These are phyloP conservation scores for Globisporangium nunn DNA, from an alignment of 352 stramenopile genomes.

Conservation along the genomic window DNA sequence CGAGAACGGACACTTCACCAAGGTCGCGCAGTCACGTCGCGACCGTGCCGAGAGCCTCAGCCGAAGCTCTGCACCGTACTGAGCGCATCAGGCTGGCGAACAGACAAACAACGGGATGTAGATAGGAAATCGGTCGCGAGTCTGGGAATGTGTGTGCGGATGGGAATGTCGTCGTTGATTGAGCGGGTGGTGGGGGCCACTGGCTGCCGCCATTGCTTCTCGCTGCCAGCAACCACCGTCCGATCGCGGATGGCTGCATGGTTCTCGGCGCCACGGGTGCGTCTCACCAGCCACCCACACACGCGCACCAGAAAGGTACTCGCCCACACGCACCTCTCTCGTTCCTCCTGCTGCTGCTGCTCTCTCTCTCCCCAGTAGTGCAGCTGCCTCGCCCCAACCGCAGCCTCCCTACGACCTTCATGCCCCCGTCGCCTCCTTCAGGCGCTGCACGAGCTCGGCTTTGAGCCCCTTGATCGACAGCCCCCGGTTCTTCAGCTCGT, in stretches of 20 bases:
- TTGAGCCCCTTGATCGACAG: conserved; percentile 80
- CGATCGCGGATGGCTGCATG: background rate
- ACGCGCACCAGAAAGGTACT: background rate
- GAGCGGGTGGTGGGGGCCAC: background rate
- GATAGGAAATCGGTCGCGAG: background rate
- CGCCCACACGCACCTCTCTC: background rate
- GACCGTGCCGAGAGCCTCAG: conserved; percentile 72
- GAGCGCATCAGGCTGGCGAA: conserved; percentile 3
- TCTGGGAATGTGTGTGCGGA: background rate
- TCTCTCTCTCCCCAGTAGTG: too few relatives aligned
- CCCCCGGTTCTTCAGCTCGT: conserved; percentile 69
- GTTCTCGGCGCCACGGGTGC: too few relatives aligned
- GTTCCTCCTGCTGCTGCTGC: background rate
- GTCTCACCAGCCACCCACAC: too few relatives aligned
- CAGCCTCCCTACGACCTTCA: conserved; percentile 1
- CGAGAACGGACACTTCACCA: conserved; percentile 56
- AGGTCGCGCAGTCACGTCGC: conserved; percentile 62
- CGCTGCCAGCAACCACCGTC: background rate
- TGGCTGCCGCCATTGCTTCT: background rate
- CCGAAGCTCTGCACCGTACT: conserved; percentile 65
- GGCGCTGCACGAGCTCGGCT: conserved; percentile 69
- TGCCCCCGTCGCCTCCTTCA: conserved; percentile 50
- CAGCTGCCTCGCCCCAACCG: too few relatives aligned
- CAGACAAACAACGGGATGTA: background rate
- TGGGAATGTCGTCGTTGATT: background rate